phyloP scores from a whole-genome alignment of 1,284 basidiomycete species.

The Heterobasidion irregulare region DNA sequence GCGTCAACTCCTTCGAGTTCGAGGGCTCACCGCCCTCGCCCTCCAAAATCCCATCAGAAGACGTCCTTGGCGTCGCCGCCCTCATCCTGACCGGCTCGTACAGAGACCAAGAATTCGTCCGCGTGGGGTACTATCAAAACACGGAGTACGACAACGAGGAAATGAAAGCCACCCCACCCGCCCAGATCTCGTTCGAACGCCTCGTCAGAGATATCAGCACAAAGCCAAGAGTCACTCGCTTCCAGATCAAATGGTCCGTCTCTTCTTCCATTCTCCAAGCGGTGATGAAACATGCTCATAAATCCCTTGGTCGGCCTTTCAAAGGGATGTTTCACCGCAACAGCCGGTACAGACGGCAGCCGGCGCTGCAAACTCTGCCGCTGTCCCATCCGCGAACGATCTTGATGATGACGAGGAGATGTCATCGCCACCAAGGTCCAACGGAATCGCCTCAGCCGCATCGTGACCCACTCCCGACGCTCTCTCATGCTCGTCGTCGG shows the following conservation, averaged over 20 bases:
- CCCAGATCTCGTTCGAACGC: constrained; percentile 67
- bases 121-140: constrained; percentile 99
- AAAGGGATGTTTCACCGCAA: constrained; percentile 63
- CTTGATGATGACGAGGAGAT: constrained; percentile 27
- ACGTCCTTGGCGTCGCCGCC: constrained; percentile 85
- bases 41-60: constrained; percentile 71
- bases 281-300: neutral
- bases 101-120: constrained; percentile 94
- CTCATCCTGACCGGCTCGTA: constrained; percentile 89
- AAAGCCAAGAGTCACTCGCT: constrained; percentile 92
- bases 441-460: constrained; percentile 3
- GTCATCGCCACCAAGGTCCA: constrained; percentile 2
- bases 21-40: constrained; percentile 69
- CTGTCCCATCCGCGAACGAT: constrained; percentile 73
- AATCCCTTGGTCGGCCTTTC: neutral
- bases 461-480: constrained; percentile 1
- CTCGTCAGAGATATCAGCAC: constrained; percentile 84
- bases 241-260: constrained; percentile 78
- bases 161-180: constrained; percentile 69
- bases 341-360: constrained; percentile 38
- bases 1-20: constrained; percentile 97
- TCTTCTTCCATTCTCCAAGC: neutral
- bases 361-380: constrained; percentile 68
- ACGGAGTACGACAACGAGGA: constrained; percentile 96
- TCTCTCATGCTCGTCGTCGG: too few relatives aligned